Conservation (phyloP, 2,329 filamentous ascomycete genomes). For the Claviceps pusilla region DNA sequence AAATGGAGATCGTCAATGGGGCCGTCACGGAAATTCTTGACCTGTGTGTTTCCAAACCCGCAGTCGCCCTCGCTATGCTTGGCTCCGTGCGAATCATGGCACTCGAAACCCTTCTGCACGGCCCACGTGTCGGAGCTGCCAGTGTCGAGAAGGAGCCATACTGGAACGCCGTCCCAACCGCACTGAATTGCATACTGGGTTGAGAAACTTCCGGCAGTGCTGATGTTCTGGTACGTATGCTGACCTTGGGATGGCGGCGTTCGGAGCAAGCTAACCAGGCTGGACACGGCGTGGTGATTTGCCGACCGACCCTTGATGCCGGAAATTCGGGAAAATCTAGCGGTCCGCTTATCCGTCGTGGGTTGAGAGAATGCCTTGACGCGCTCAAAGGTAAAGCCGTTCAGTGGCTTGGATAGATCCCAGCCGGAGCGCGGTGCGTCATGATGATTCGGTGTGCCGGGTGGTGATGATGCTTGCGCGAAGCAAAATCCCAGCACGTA, state of each 20-base stretch:
- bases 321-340: slow-evolving; percentile 20
- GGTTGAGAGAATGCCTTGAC: slow-evolving; percentile 15
- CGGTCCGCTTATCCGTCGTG: slow-evolving; percentile 15
- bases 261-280: slow-evolving; percentile 12
- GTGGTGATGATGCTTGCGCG: neutral
- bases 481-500: slow-evolving; percentile 5
- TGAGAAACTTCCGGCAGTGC: slow-evolving; percentile 21
- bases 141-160: slow-evolving; percentile 33
- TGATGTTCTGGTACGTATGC: slow-evolving; percentile 22
- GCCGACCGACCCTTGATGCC: slow-evolving; percentile 13
- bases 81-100: slow-evolving; percentile 22
- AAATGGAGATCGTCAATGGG: slow-evolving; percentile 29
- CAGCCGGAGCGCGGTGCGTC: slow-evolving; percentile 8
- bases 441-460: neutral
- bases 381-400: slow-evolving; percentile 23
- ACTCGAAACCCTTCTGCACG: slow-evolving; percentile 25
- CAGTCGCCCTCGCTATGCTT: slow-evolving; percentile 19
- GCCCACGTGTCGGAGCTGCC: slow-evolving; percentile 39
- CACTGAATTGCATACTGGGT: slow-evolving; percentile 29
- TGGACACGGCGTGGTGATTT: slow-evolving; percentile 16
- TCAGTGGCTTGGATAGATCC: slow-evolving; percentile 22
- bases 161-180: slow-evolving; percentile 22
- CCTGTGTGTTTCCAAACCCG: slow-evolving; percentile 24
- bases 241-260: slow-evolving; percentile 8
- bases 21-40: slow-evolving; percentile 26